phyloP scores from a whole-genome alignment of 83 land plant species.

The Picea mariana region DNA sequence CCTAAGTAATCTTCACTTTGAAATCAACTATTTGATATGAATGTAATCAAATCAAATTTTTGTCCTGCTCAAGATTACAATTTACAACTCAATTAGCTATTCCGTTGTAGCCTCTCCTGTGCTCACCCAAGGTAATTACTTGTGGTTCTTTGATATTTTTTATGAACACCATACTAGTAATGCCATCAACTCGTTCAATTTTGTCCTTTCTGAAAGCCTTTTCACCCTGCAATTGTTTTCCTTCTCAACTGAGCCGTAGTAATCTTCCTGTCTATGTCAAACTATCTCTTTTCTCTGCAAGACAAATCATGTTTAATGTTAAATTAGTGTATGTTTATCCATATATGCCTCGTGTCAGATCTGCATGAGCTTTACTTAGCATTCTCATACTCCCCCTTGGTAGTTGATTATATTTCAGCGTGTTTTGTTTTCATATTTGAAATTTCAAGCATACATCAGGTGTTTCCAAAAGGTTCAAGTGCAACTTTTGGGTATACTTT shows the following conservation, averaged over 20 bases:
- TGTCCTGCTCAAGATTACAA: neutral
- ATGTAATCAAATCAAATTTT: neutral
- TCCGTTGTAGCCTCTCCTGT: neutral
- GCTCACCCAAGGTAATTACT: neutral
- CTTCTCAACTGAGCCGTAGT: neutral
- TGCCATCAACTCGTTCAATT: neutral
- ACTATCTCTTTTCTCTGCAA: too few relatives aligned
- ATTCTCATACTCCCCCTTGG: neutral
- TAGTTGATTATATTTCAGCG: neutral
- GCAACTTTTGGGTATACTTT: neutral
- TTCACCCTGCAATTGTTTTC: neutral
- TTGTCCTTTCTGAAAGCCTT: neutral
- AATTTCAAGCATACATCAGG: neutral
- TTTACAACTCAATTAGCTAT: neutral
- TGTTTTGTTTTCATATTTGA: neutral
- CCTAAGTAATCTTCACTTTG: neutral
- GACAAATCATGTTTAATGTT: too few relatives aligned
- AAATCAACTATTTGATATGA: neutral
- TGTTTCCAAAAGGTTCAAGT: neutral
- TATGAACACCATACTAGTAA: neutral
- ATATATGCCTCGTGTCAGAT: neutral
- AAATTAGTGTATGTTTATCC: too few relatives aligned
- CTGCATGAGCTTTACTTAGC: neutral
- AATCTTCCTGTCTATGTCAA: neutral
- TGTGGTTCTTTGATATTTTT: neutral